Percentiles rank a stretch among this genome's conserved stretches.
Conservation (phyloP, 768 basidiomycete species). For the Dacryopinax primogenitus region DNA sequence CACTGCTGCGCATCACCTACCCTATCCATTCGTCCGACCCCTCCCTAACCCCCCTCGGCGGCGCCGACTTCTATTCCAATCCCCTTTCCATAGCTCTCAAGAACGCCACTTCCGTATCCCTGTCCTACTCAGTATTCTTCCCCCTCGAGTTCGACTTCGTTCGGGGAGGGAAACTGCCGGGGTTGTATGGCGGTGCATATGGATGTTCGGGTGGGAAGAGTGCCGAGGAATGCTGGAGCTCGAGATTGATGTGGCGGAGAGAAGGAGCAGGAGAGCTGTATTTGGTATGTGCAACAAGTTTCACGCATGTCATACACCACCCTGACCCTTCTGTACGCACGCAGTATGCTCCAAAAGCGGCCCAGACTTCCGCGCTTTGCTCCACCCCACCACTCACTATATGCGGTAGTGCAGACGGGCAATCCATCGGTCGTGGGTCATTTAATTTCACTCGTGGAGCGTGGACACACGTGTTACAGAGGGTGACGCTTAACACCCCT, state of each 20-base stretch:
- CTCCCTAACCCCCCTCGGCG: slow-evolving; percentile 41
- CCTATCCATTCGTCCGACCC: slow-evolving; percentile 13
- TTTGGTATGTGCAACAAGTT: slow-evolving; percentile 26
- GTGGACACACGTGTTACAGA: slow-evolving; percentile 66
- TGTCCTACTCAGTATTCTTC: slow-evolving; percentile 67
- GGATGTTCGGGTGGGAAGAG: slow-evolving; percentile 61
- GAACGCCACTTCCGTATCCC: slow-evolving; percentile 30
- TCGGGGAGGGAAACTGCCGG: slow-evolving; percentile 72
- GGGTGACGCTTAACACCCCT: slow-evolving; percentile 58
- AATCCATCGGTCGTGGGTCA: slow-evolving; percentile 41
- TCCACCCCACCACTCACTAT: slow-evolving; percentile 41
- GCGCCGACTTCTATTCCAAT: slow-evolving; percentile 53
- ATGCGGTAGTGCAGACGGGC: slow-evolving; percentile 54
- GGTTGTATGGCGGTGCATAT: slow-evolving; percentile 42
- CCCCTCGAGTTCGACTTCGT: slow-evolving; percentile 64
- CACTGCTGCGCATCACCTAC: slow-evolving; percentile 5
- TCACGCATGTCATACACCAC: not conserved
- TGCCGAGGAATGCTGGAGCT: slow-evolving; percentile 69
- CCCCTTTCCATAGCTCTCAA: slow-evolving; percentile 33
- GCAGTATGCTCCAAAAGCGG: slow-evolving; percentile 64
- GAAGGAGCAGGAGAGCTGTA: slow-evolving; percentile 63
- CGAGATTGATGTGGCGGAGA: slow-evolving; percentile 58
- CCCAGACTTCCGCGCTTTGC: slow-evolving; percentile 51
- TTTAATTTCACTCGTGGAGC: slow-evolving; percentile 48
- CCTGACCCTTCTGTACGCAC: not conserved